These are phyloP conservation scores for Phaseolus lunatus DNA, from an alignment of 306 rosid genomes.

Conservation along the genomic window DNA sequence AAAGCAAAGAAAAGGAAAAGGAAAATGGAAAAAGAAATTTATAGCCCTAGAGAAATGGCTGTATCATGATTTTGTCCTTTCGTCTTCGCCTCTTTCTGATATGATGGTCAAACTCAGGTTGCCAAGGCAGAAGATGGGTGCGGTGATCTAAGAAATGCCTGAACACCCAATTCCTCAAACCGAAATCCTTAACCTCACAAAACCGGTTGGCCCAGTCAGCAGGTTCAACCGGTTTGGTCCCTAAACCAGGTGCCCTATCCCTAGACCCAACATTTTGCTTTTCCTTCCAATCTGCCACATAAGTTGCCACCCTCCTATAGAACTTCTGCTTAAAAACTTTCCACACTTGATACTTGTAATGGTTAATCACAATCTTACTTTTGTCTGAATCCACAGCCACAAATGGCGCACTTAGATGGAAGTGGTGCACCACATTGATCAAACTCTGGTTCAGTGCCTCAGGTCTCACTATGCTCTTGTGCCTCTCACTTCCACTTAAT, in stretches of 20 bases:
- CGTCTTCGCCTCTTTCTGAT: background rate
- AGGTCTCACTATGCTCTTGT: constrained; percentile 82
- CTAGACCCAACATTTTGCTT: constrained; percentile 69
- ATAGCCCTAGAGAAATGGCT: background rate
- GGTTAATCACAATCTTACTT: constrained; percentile 67
- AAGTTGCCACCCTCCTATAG: constrained; percentile 77
- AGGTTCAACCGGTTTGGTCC: constrained; percentile 73
- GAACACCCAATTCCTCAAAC: constrained; percentile 51
- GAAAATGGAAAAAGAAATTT: no score
- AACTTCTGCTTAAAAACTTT: constrained; percentile 83
- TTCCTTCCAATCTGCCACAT: constrained; percentile 75
- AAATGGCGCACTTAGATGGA: constrained; percentile 60
- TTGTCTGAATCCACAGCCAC: constrained; percentile 49
- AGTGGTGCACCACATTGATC: constrained; percentile 89
- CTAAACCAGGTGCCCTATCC: constrained; percentile 85
- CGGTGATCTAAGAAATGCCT: constrained; percentile 41
- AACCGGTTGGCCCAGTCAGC: constrained; percentile 69
- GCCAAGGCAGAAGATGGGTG: constrained; percentile 66
- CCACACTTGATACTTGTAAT: constrained; percentile 92
- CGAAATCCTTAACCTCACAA: constrained; percentile 70
- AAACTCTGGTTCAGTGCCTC: constrained; percentile 68
- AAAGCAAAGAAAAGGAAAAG: no score
- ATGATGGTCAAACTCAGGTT: constrained; percentile 43
- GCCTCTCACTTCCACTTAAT: constrained; percentile 58
- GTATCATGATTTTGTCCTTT: constrained; percentile 15